Evolutionary conservation across 75 land plant species (phyloP).

Genomic region (Ceratopteris richardii): DNA sequence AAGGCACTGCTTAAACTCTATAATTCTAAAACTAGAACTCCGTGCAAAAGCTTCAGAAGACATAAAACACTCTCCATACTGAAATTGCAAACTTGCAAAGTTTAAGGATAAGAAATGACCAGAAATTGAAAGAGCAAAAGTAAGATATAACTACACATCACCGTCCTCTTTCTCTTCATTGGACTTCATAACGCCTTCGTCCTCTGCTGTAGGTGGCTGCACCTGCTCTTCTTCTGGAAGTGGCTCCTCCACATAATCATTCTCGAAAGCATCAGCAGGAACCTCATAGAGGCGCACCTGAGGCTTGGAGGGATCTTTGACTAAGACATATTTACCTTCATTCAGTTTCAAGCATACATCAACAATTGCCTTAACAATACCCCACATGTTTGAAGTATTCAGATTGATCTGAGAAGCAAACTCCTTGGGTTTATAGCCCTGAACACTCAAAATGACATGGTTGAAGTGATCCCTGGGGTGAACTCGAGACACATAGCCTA

Average conservation of each 20-base stretch:
- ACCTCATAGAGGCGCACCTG: slow-evolving; percentile 91
- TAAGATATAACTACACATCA: slow-evolving; percentile 18
- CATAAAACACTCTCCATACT: no score
- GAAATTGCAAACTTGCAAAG: no score
- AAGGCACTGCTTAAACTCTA: no score
- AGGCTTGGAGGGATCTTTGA: slow-evolving; percentile 91
- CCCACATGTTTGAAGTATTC: slow-evolving; percentile 94
- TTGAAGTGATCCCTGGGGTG: slow-evolving; percentile 90
- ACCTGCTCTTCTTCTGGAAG: slow-evolving; percentile 97
- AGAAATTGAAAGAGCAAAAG: no score
- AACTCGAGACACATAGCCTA: slow-evolving; percentile 88
- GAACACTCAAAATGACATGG: slow-evolving; percentile 73
- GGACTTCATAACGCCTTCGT: slow-evolving; percentile 25
- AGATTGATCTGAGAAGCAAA: slow-evolving; percentile 91
- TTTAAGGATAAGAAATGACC: no score
- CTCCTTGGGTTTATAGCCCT: slow-evolving; percentile 90
- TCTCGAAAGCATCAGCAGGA: slow-evolving; percentile 95
- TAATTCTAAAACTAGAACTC: no score
- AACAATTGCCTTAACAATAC: slow-evolving; percentile 92
- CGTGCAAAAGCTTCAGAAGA: no score
- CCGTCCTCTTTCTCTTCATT: slow-evolving; percentile 48
- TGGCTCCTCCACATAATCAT: slow-evolving; percentile 96
- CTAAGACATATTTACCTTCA: slow-evolving; percentile 90
- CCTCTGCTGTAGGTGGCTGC: slow-evolving; percentile 63
- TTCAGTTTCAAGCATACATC: slow-evolving; percentile 87